Percentiles rank a stretch among this genome's conserved stretches.
phyloP scores from a whole-genome alignment of 1,139 yeast species.

The Suhomyces guaymorum region DNA sequence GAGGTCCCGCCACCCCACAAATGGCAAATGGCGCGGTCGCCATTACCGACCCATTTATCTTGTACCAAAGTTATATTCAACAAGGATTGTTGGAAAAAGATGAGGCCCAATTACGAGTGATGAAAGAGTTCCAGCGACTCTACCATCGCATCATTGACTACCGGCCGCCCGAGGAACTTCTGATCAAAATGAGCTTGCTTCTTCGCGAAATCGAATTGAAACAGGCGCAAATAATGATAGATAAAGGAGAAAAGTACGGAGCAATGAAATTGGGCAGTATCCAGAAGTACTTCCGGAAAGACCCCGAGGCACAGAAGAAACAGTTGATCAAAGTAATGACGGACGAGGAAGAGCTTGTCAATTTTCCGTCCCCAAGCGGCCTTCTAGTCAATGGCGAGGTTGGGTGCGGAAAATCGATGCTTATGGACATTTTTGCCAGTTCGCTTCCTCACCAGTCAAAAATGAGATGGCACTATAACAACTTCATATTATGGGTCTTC shows the following conservation, averaged over 20 bases:
- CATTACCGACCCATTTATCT: constrained; percentile 63
- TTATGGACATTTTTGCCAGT: constrained; percentile 70
- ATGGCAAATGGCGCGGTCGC: constrained; percentile 25
- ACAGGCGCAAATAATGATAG: constrained; percentile 25
- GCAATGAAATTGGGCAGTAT: constrained; percentile 22
- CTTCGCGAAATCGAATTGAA: constrained; percentile 49
- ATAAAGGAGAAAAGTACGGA: constrained; percentile 13
- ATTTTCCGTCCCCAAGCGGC: constrained; percentile 63
- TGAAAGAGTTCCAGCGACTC: constrained; percentile 63
- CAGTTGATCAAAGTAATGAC: constrained; percentile 51
- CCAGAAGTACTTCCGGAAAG: constrained; percentile 25
- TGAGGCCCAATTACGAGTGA: constrained; percentile 59
- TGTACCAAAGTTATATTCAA: constrained; percentile 56
- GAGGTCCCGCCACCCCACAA: constrained; percentile 26
- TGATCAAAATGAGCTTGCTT: constrained; percentile 47
- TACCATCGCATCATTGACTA: constrained; percentile 62
- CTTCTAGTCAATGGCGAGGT: constrained; percentile 70
- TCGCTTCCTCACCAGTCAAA: constrained; percentile 65
- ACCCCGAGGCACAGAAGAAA: constrained; percentile 31
- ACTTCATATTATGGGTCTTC: constrained; percentile 68
- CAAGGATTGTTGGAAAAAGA: constrained; percentile 56
- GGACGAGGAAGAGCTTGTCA: constrained; percentile 64
- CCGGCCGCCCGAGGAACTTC: constrained; percentile 54
- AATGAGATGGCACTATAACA: constrained; percentile 71
- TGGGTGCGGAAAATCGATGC: constrained; percentile 75